phyloP scores from a whole-genome alignment of 441 rosid genomes.

The Pelargonium myrrhifolium region DNA sequence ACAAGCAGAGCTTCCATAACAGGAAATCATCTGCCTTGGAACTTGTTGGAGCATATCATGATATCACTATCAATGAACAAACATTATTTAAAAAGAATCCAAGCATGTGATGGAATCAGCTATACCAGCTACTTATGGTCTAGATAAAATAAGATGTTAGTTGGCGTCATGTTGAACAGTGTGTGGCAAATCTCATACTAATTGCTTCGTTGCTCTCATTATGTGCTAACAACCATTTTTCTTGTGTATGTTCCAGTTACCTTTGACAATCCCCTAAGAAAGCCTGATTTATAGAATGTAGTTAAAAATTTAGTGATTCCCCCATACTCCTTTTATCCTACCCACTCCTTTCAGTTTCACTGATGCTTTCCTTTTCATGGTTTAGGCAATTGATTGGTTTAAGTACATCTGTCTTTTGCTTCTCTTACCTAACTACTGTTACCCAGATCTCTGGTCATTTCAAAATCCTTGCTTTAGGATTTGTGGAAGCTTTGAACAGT shows the following conservation, averaged over 20 bases:
- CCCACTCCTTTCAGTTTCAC: not conserved
- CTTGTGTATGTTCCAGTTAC: not conserved
- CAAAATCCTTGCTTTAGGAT: not conserved
- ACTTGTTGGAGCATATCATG: not conserved
- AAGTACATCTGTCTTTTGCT: not conserved
- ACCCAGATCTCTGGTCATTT: not conserved
- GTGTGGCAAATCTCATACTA: not conserved
- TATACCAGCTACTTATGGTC: not conserved
- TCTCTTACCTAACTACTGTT: not conserved
- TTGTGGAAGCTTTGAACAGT: not conserved
- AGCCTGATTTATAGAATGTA: not conserved
- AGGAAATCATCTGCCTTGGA: not conserved
- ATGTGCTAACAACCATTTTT: not conserved
- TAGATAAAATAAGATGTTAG: not conserved
- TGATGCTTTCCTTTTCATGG: not conserved
- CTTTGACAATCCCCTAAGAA: slow-evolving; percentile 2
- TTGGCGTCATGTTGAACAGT: not conserved
- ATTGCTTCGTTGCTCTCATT: not conserved
- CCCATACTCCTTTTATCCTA: slow-evolving; percentile 2
- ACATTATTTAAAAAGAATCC: not conserved
- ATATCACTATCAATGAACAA: not conserved
- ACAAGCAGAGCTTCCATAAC: too few relatives aligned
- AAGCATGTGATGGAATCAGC: not conserved
- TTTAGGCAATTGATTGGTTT: not conserved
- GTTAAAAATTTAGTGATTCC: not conserved